Conservation (phyloP, 2,329 filamentous ascomycete genomes). For the Ascochyta clinopodiicola region DNA sequence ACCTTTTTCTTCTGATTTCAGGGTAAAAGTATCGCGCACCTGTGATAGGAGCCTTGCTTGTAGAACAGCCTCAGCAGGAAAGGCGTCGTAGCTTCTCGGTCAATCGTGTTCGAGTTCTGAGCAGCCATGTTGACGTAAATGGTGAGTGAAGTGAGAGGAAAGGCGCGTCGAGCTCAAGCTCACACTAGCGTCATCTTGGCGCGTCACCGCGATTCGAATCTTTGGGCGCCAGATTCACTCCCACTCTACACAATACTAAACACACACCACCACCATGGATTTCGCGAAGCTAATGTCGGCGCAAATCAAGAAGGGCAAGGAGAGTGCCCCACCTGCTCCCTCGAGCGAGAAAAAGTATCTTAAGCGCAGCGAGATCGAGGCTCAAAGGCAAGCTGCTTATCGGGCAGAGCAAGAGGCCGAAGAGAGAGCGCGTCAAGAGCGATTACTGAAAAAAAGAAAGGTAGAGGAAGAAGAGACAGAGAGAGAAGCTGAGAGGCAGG, state of each 20-base stretch:
- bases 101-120: conserved; percentile 53
- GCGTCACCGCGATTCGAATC: conserved; percentile 6
- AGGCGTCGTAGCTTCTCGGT: conserved; percentile 75
- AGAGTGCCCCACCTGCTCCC: conserved; percentile 48
- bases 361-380: conserved; percentile 85
- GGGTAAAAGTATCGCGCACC: conserved; percentile 52
- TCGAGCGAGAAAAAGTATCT: conserved; percentile 69
- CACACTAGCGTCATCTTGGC: conserved; percentile 26
- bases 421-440: conserved; percentile 73
- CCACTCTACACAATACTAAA: not conserved
- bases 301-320: conserved; percentile 84
- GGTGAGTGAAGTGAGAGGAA: not conserved
- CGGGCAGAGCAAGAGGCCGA: conserved; percentile 78
- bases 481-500: conserved; percentile 73
- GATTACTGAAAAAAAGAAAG: conserved; percentile 80
- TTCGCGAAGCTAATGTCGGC: conserved; percentile 93
- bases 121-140: conserved; percentile 39
- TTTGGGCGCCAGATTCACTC: not conserved
- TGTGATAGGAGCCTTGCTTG: conserved; percentile 74
- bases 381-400: conserved; percentile 80
- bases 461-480: conserved; percentile 83
- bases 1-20: not conserved
- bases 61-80: conserved; percentile 90
- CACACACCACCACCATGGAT: conserved; percentile 69
- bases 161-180: conserved; percentile 21